These are phyloP conservation scores for Sugiyamaella boreocaroliniensis DNA, from an alignment of 805 yeast species.

Conservation along the genomic window DNA sequence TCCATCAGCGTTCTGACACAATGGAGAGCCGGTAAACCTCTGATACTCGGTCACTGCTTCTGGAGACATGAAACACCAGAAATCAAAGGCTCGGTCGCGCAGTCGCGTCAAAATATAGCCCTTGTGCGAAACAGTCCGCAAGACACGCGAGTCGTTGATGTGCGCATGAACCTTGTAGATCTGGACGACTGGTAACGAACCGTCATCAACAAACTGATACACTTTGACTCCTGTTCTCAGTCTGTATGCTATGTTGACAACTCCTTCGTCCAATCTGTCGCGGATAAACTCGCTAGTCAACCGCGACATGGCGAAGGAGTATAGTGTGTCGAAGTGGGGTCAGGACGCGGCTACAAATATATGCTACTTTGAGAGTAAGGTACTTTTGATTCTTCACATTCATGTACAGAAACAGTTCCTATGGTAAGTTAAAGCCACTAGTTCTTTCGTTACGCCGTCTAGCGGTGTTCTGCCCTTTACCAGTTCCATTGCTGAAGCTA, in stretches of 20 bases:
- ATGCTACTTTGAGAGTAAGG: too few species aligned
- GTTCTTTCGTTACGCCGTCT: not conserved
- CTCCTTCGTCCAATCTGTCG: not conserved
- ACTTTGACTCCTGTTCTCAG: not conserved
- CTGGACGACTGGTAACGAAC: not conserved
- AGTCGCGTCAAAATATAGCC: constrained; percentile 7
- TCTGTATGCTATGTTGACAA: not conserved
- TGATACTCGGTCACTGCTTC: not conserved
- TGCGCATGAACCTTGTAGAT: not conserved
- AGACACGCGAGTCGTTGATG: not conserved
- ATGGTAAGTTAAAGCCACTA: not conserved
- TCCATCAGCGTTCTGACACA: not conserved
- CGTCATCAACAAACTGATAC: not conserved
- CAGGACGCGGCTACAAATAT: not conserved
- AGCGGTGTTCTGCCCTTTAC: not conserved
- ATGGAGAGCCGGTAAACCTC: not conserved
- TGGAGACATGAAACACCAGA: constrained; percentile 4
- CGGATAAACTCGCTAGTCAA: not conserved
- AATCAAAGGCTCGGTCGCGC: not conserved
- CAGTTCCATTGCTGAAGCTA: not conserved
- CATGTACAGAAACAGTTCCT: not conserved
- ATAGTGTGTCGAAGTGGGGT: not conserved
- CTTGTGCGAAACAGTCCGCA: not conserved
- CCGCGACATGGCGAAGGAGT: not conserved
- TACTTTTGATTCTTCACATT: too few species aligned